Evolutionary conservation across 345 rosid genomes (phyloP), one percentile per base, ranked within the genome.

Genomic region (Iberis pinnata): DNA sequence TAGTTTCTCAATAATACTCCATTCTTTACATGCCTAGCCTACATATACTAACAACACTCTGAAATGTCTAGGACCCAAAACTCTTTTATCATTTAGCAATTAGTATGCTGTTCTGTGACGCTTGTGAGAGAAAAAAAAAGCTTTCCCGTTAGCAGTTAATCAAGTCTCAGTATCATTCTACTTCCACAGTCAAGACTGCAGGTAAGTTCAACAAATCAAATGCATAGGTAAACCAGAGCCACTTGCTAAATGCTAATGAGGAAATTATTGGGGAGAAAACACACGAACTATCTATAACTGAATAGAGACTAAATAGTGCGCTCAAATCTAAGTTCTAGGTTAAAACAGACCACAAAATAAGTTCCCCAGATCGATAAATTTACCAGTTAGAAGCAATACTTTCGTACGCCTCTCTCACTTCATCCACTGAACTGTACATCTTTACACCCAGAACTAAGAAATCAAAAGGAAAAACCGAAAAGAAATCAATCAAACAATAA

Each of bases 381-480:
- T 76, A 90, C 96, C 95, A 75, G 18, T 71, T 73, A 11, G 82
- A 76, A 53, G 76, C 75, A 33, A 82, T 60, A 58, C 49, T 74
- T 66, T 80, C 71, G 60, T 87, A 87, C 13, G 86, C 92, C 57
- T 70, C 84, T 65, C 68, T 73, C 56, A 84, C 96, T 53, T 71
- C 79, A 49, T 80, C 88, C 7, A 75, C 45, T 14, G 92, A 67
- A 65, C 80, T 65, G 64, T 60, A 68, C 66, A 69, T 68, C 71
- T 65, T 67, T 12, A 84, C 35, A 53, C 76, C 82, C 92, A 90
- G 63, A 58, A 73, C 98, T 90, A 52, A 9, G 18, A 67, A 52
- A 25, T 15, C 41, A 51, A 49, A 6, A 33, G 33, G 18, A 24
- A 37, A 32, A 12, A 51, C 6, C 15, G 18, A 33, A 22, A 64